Evolutionary conservation across 352 stramenopile genomes (phyloP), one percentile per base, ranked within the genome.

Genomic region (Thraustotheca clavata): DNA sequence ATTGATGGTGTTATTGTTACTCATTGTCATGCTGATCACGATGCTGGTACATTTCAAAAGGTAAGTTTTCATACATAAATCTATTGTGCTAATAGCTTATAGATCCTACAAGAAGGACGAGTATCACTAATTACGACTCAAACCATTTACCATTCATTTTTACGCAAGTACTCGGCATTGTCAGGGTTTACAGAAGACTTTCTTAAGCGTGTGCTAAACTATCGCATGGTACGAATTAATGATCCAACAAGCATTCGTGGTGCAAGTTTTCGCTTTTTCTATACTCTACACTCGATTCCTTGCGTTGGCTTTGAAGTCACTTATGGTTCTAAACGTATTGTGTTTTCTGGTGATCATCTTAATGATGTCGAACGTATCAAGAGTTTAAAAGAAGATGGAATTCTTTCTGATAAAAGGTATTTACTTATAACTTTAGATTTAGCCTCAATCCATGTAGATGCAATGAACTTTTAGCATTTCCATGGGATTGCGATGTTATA

Each of bases 1-100:
- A 98, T 98, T 69, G 92, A 98, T 62, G 94, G 90, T 27, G 96
- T 98, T 14, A 97, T 98, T 67, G 72, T 98, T 27, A 98, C 94
- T 16, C 94, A 98, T 71, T 98, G 93, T 67, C 94, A 98, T 69
- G 92, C 94, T 18, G 94, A 98, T 72, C 94, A 98, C 69, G 94
- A 98, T 72, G 94, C 94, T 38, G 94, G 94, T 29, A 96, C 94
- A 29, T 98, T 98, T 69, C 94, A 98, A 67, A 98, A 98, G 69
- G 57, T 55, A 7, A 11, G 12, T 4, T 22, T 22, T 43, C 48
- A 40, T 16, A 57, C 20, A 57, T 18, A 20, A 20, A 18, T 52
- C 43, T 47, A 52, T 11, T 9, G 7, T 7, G 1, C 8, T 18
- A 14, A 14, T 22, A 50, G n/a, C 11, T 52, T 60, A 38, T 54